phyloP scores from a whole-genome alignment of 176 grass and related monocot genomes.

The Triticum aestivum region DNA sequence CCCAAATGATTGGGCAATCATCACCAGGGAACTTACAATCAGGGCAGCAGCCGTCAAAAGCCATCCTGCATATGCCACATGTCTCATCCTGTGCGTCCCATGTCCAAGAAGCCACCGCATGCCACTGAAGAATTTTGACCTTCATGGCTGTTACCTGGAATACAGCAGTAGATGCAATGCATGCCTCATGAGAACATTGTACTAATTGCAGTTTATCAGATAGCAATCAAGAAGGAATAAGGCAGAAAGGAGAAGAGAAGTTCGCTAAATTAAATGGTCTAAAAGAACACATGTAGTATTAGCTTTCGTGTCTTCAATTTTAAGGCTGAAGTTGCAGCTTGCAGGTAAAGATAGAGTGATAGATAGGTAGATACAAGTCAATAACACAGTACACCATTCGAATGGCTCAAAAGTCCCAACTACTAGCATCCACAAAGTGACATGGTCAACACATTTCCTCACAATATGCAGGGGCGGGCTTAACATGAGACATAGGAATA shows the following conservation, averaged over 20 bases:
- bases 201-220: not conserved
- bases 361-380: not conserved
- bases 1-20: constrained; percentile 84
- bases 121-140: constrained; percentile 90
- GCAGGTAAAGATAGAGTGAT: not conserved
- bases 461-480: not conserved
- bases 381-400: not conserved
- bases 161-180: not conserved
- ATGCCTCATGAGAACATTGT: not conserved
- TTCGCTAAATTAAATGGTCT: not conserved
- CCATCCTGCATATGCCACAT: constrained; percentile 88
- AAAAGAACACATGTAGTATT: not conserved
- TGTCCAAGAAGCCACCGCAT: constrained; percentile 81
- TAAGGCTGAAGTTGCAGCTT: not conserved
- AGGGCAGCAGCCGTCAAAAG: constrained; percentile 80
- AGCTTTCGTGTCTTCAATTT: not conserved
- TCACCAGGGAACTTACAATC: constrained; percentile 94
- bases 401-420: not conserved
- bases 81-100: constrained; percentile 82
- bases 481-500: not conserved
- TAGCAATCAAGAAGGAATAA: not conserved
- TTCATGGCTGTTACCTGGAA: constrained; percentile 50
- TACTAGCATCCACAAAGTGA: not conserved
- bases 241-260: not conserved
- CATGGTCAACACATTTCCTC: not conserved